Base-by-base conservation (phyloP, 352 stramenopile species). In the Pythium pyrilobum region DNA sequence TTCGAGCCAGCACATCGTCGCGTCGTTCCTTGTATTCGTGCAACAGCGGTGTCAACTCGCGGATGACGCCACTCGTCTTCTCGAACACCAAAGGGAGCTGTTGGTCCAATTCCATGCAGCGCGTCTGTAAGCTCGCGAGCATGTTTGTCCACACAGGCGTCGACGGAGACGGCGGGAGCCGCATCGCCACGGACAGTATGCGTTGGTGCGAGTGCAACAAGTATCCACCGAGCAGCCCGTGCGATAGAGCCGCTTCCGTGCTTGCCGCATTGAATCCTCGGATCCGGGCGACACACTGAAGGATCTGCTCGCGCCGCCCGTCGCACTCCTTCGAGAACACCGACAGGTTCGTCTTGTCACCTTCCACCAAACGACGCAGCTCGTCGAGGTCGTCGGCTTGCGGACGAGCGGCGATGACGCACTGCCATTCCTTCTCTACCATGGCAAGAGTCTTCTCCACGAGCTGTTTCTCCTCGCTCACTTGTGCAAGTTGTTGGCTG, bases 281-380 rank as follows among this genome's bases (percentile, higher is more conserved):
- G 5, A 64, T 55, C 70, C 71, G 24, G 59, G 28, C 28, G 53
- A 66, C 70, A 64, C 87, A 29, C 27, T 50, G 71, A 49, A 33
- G 16, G n/a, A 87, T 75, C 52, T 89, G 72, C 36, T 56, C 55
- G 40, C 87, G 73, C 31, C 68, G 69, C 51, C 62, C 42, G n/a
- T 66, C 47, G 32, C 77, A 88, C 52, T 85, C 66, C 3, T 65
- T 62, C 12, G 52, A 66, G 52, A 88, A 86, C 18, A 43, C 42
- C 3, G 39, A 48, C 8, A 85, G 50, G 40, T 62, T 67, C 10
- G 45, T 11, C 34, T 57, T 61, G 20, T 57, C 38, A 10, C 27
- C 49, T 39, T 59, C 34, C 12, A 65, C 12, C n/a, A 32, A 11
- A 15, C 4, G 25, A 4, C 24, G 38, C 1, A 45, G 12, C 12